These are phyloP conservation scores for Calocybe gambosa DNA, from an alignment of 1,284 basidiomycete genomes.

Conservation along the genomic window DNA sequence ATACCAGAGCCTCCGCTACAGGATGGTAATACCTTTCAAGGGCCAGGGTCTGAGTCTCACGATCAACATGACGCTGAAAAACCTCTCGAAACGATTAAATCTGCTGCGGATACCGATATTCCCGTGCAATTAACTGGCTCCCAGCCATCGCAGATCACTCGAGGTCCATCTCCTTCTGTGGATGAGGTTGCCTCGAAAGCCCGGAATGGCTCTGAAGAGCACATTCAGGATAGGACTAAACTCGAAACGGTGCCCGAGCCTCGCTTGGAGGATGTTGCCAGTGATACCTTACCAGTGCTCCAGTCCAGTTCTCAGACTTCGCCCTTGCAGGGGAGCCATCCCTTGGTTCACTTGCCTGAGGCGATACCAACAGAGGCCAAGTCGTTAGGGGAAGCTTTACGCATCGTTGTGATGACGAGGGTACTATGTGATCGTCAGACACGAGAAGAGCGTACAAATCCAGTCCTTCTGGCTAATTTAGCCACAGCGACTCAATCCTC, in stretches of 20 bases:
- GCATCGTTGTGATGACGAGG: conserved; percentile 54
- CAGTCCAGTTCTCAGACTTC: conserved; percentile 8
- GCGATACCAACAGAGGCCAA: conserved; percentile 37
- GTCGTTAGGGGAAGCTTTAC: conserved; percentile 52
- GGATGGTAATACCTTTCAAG: not conserved
- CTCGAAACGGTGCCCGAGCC: not conserved
- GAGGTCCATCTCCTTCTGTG: not conserved
- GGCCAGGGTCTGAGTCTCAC: not conserved
- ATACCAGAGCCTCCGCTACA: not conserved
- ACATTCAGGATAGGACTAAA: not conserved
- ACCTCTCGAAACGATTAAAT: not conserved
- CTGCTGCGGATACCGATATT: not conserved
- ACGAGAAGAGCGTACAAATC: conserved; percentile 52
- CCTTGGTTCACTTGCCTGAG: conserved; percentile 17
- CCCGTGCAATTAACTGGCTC: not conserved
- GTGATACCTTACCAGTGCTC: conserved; percentile 9
- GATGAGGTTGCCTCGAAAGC: not conserved
- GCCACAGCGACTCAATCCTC: conserved; percentile 30
- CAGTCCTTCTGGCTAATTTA: conserved; percentile 56
- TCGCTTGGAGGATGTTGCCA: not conserved
- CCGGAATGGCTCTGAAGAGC: not conserved
- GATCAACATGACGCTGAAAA: not conserved
- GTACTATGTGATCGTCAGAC: conserved; percentile 54
- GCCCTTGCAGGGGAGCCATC: not conserved
- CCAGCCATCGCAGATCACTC: not conserved